Base-by-base conservation (phyloP, 2,329 filamentous ascomycete genomes). In the Fusarium sp. region DNA sequence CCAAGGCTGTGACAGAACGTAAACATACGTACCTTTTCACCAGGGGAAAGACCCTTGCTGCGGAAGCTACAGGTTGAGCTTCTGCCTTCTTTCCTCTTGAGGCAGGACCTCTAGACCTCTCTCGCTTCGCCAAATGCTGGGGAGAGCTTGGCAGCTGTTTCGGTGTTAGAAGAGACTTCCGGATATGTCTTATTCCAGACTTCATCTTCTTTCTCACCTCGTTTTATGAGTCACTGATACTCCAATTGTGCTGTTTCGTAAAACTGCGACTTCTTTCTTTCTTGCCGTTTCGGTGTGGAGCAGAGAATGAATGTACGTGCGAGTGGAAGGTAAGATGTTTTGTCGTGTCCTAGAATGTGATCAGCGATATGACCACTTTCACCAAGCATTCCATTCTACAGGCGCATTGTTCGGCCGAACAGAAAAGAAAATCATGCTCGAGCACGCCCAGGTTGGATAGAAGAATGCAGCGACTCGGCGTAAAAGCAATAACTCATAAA, bases 41-140 rank as follows among this genome's bases (percentile, higher is more conserved):
- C 19, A 17, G 35, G 35, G 35, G 15, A 9, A 35, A 41, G 61
- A 52, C 59, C 66, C 65, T 51, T 54, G 66, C 59, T 53, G 20
- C 65, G 65, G 65, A 68, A 68, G 65, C 58, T 68, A 52, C 65
- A 62, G 65, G 45, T 61, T 35, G 60, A 65, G 65, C 65, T 68
- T 68, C 65, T 62, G 50, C 53, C 60, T 60, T 62, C 51, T 68
- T 68, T 68, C 65, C 65, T 68, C 65, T 68, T 65, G 60, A 65
- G 65, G 65, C 50, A 68, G 55, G 49, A 66, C 41, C 28, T 24
- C 24, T 24, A 7, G 24, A 24, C 24, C 24, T 28, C 26, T 65
- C 51, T 62, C 53, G 61, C 45, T 54, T 51, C 39, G 46, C 49
- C 51, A 61, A 54, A 49, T 55, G 30, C 58, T 68, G 52, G 64